These are phyloP conservation scores for Coemansia sp. DNA, from an alignment of 192 early-diverging fungal genomes.

Conservation along the genomic window DNA sequence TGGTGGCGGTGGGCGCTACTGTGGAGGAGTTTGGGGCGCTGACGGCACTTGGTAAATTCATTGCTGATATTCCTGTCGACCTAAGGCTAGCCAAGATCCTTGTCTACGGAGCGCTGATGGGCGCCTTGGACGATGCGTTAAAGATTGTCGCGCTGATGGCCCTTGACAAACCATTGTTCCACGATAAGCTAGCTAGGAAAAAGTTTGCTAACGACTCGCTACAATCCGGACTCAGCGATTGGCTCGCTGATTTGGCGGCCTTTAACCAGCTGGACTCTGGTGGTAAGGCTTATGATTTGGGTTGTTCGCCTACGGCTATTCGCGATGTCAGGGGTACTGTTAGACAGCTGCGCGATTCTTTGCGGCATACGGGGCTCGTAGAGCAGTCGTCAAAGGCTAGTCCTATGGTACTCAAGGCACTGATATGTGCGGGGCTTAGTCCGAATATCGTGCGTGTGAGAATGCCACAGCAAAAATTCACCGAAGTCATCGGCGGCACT, in stretches of 20 bases:
- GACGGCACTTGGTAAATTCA: constrained; percentile 69
- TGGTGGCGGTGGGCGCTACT: constrained; percentile 68
- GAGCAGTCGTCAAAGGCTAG: not conserved
- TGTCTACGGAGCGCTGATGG: constrained; percentile 72
- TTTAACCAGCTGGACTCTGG: constrained; percentile 50
- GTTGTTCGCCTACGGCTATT: constrained; percentile 65
- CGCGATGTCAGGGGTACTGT: constrained; percentile 64
- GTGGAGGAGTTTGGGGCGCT: constrained; percentile 51
- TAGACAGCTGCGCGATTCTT: constrained; percentile 61
- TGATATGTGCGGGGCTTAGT: constrained; percentile 83
- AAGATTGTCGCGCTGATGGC: constrained; percentile 68
- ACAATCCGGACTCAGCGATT: constrained; percentile 61
- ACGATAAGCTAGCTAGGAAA: not conserved
- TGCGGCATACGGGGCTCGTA: constrained; percentile 27
- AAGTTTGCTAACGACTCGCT: constrained; percentile 37
- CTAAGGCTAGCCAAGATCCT: constrained; percentile 79
- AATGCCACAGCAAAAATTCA: constrained; percentile 74
- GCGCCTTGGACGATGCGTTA: constrained; percentile 73
- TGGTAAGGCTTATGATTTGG: not conserved
- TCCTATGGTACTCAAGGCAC: constrained; percentile 66
- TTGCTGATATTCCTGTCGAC: constrained; percentile 76
- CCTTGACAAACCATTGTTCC: constrained; percentile 24
- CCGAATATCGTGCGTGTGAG: constrained; percentile 78
- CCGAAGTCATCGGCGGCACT: constrained; percentile 70
- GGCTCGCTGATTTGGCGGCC: constrained; percentile 64